Conservation (phyloP, 2,329 filamentous ascomycete genomes). For the Paramyrothecium sp. region DNA sequence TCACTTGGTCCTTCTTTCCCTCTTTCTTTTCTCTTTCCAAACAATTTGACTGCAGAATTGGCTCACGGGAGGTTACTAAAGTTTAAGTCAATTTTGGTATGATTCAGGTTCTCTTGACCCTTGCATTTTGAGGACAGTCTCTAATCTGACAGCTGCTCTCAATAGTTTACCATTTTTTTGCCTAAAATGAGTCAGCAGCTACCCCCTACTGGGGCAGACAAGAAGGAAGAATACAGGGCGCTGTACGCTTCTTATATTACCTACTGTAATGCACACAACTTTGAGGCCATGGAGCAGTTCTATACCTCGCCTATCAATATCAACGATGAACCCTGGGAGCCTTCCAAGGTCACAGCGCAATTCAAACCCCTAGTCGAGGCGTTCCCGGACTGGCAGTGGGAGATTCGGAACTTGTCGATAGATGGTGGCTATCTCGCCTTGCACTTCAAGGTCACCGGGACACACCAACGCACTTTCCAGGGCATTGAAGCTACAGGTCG, state of each 20-base stretch:
- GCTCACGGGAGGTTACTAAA: too few species aligned
- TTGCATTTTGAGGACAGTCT: too few species aligned
- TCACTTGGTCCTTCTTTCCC: too few species aligned
- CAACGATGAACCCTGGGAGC: slow-evolving; percentile 6
- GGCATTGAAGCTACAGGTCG: slow-evolving; percentile 5
- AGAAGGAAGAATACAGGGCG: background rate
- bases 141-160: too few species aligned
- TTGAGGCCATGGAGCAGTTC: slow-evolving; percentile 5
- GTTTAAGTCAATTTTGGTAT: too few species aligned
- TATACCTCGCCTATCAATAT: slow-evolving; percentile 8
- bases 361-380: slow-evolving; percentile 6
- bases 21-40: too few species aligned
- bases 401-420: slow-evolving; percentile 1
- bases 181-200: too few species aligned
- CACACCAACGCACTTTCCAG: slow-evolving; percentile 5
- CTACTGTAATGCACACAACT: slow-evolving; percentile 6
- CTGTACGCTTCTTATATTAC: background rate
- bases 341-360: slow-evolving; percentile 3
- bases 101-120: too few species aligned
- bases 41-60: too few species aligned
- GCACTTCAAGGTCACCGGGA: slow-evolving; percentile 5
- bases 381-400: slow-evolving; percentile 9
- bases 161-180: too few species aligned
- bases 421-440: slow-evolving; percentile 6
- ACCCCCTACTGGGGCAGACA: too few species aligned